Base-by-base conservation (phyloP, 768 basidiomycete genomes). In the Tephrocybe sp. region DNA sequence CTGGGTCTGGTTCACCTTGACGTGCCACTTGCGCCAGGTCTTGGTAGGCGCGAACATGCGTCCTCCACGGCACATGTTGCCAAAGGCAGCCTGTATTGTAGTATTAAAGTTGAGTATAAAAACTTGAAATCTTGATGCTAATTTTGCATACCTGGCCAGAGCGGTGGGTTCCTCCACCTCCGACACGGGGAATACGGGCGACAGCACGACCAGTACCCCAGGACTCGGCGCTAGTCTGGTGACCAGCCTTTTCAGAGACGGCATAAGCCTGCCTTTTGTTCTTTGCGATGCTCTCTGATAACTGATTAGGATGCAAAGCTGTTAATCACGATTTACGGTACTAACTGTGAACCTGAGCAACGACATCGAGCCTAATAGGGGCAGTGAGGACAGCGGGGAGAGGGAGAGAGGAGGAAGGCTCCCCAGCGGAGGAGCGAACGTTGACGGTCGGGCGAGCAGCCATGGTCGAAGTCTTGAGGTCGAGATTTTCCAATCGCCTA, bases 171-270 rank as follows among this genome's bases (percentile, higher is more conserved):
- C 97, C 97, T 68, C 91, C 89, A 68, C 97, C 97, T 67, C 92
- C 92, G 58, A 99, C 96, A 90, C 97, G 96, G 72, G 97, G 97
- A 68, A 99, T 98, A 94, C 97, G 97, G 22, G 96, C 96, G 59
- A 99, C 97, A 60, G 97, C 97, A 75, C 97, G 94, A 86, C 97
- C 97, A 60, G 97, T 99, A 75, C 97, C 97, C 97, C 97, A 99
- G 32, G 96, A 98, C 74, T 98, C 96, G 57, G 97, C 96, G 55
- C 87, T 90, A 61, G 97, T 98, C 75, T 99, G 96, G 80, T 98
- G 93, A 62, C 97, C 97, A 53, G 97, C 97, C 77, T 98, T 97
- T 74, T 90, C 88, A 72, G 85, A 89, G 67, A 98, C 97, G 62
- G 95, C 78, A 74, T 98, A 98, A 22, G 96, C 85, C 78, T 98